phyloP scores from a whole-genome alignment of 2,329 filamentous ascomycete genomes.

The Calonectria ilicicola region DNA sequence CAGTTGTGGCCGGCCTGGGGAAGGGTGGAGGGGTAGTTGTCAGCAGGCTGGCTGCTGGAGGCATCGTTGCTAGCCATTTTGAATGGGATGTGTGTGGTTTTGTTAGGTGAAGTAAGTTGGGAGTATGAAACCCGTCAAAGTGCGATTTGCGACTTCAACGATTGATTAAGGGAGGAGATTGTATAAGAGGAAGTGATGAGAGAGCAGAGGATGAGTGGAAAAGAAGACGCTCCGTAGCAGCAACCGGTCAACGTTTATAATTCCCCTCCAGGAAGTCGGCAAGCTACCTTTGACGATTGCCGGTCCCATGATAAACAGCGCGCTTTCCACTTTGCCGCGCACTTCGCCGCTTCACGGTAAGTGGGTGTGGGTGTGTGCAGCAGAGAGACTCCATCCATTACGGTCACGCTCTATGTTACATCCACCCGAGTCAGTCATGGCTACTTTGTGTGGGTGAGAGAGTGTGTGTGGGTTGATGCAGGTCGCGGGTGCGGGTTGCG shows the following conservation, averaged over 20 bases:
- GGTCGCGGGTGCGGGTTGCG: background rate
- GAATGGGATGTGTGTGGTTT: background rate
- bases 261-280: background rate
- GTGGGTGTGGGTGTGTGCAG: constrained; percentile 1
- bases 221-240: background rate
- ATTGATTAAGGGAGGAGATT: background rate
- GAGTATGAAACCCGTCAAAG: too few species aligned
- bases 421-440: constrained; percentile 9
- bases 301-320: constrained; percentile 2
- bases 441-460: too few species aligned
- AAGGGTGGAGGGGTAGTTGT: constrained; percentile 46
- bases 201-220: background rate
- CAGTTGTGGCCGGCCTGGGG: constrained; percentile 50
- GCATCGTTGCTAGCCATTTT: constrained; percentile 16
- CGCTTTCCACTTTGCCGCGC: constrained; percentile 4
- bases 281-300: constrained; percentile 4
- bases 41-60: constrained; percentile 1
- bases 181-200: background rate
- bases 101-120: too few species aligned
- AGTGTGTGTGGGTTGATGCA: too few species aligned
- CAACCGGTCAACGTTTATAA: constrained; percentile 1
- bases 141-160: background rate
- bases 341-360: background rate
- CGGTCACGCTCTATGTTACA: background rate
- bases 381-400: background rate